These are phyloP conservation scores for Citrus hindsii DNA, from an alignment of 345 rosid genomes.

Conservation along the genomic window DNA sequence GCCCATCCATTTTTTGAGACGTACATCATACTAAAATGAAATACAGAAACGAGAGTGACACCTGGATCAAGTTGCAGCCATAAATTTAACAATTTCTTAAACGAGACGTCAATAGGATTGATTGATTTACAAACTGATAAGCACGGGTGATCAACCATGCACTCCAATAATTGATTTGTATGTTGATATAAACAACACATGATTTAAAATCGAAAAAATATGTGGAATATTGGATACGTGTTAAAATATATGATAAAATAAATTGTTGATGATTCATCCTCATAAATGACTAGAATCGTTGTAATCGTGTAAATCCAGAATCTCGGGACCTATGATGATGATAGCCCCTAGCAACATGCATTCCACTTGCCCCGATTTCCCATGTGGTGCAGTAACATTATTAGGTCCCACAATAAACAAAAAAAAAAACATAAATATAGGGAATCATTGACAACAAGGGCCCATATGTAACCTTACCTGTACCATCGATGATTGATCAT, in stretches of 20 bases:
- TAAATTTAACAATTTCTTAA: background rate
- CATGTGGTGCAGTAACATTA: background rate
- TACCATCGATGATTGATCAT: background rate
- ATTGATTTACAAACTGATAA: background rate
- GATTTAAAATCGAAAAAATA: background rate
- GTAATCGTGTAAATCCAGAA: too few relatives aligned
- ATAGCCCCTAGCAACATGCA: background rate
- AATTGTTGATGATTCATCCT: background rate
- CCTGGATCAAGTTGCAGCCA: background rate
- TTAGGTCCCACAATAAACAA: background rate
- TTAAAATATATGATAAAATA: background rate
- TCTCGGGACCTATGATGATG: background rate
- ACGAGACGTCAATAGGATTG: background rate
- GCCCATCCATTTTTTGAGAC: background rate
- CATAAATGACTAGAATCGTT: too few relatives aligned
- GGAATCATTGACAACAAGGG: background rate
- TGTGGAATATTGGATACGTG: background rate
- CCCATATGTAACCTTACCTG: background rate
- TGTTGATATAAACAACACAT: background rate
- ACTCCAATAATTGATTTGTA: conserved; percentile 13
- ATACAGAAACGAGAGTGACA: background rate
- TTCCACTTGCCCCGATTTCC: background rate
- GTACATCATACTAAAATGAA: background rate
- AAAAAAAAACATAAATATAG: background rate
- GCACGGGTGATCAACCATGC: background rate